Evolutionary conservation across 208 protist species (phyloP).

Genomic region (Naegleria lovaniensis): DNA sequence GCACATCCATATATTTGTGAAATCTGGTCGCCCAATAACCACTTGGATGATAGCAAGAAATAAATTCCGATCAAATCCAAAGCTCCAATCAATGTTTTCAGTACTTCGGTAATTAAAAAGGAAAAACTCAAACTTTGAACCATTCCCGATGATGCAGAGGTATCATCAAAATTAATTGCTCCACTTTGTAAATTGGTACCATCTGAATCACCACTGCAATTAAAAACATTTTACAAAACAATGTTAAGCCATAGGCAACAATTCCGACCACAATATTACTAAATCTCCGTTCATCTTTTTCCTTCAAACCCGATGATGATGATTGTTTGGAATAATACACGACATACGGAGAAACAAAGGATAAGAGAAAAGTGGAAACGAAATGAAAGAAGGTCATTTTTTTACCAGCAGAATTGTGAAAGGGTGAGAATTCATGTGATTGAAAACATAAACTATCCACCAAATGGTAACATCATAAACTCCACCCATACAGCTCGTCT

Average conservation of each 20-base stretch:
- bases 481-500: too few species aligned
- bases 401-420: too few species aligned
- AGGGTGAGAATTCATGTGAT: too few species aligned
- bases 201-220: background rate
- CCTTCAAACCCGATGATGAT: background rate
- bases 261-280: background rate
- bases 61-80: conserved; percentile 2
- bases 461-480: too few species aligned
- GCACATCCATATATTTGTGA: background rate
- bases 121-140: background rate
- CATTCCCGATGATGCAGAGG: background rate
- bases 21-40: background rate
- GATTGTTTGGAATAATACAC: background rate
- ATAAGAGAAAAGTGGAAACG: background rate
- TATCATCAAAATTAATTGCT: background rate
- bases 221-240: background rate
- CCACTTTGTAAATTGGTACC: background rate
- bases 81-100: background rate
- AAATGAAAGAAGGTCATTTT: background rate
- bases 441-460: too few species aligned
- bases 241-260: background rate
- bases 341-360: background rate
- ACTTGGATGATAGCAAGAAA: background rate
- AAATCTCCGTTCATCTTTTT: background rate
- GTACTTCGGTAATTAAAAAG: background rate